Percentiles rank a stretch among this genome's conserved stretches.
Conservation (phyloP, 768 basidiomycete species). For the Hericium alpestre region DNA sequence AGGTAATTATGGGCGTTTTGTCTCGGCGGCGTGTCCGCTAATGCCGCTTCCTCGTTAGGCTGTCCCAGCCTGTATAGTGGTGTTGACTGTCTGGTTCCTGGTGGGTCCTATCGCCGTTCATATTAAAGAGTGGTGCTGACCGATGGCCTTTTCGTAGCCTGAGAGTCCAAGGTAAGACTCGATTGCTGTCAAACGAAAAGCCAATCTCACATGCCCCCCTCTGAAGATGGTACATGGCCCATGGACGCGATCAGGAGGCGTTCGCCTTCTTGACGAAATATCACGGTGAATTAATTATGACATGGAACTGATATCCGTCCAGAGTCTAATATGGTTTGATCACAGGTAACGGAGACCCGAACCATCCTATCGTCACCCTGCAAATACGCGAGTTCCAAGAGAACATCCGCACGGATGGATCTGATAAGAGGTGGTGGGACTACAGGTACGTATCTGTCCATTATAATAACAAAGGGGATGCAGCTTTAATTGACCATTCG, state of each 20-base stretch:
- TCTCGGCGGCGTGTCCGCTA: too few species aligned
- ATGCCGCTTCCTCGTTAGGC: neutral
- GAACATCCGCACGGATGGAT: conserved; percentile 3
- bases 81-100: neutral
- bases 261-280: conserved; percentile 1
- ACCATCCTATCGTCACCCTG: neutral
- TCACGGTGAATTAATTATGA: neutral
- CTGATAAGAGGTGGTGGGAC: conserved; percentile 1
- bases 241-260: neutral
- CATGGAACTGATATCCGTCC: too few species aligned
- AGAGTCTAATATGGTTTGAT: neutral
- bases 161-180: neutral
- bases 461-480: neutral
- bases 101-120: neutral
- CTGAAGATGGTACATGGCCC: conserved; percentile 1
- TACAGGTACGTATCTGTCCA: neutral
- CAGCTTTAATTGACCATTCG: too few species aligned
- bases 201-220: too few species aligned
- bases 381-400: neutral
- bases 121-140: too few species aligned
- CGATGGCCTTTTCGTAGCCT: neutral
- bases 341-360: neutral
- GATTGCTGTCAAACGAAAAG: too few species aligned
- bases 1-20: neutral
- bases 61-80: neutral